Percentiles rank a stretch among this genome's conserved stretches.
phyloP scores from a whole-genome alignment of 441 rosid genomes.

The Lepidium campestre region DNA sequence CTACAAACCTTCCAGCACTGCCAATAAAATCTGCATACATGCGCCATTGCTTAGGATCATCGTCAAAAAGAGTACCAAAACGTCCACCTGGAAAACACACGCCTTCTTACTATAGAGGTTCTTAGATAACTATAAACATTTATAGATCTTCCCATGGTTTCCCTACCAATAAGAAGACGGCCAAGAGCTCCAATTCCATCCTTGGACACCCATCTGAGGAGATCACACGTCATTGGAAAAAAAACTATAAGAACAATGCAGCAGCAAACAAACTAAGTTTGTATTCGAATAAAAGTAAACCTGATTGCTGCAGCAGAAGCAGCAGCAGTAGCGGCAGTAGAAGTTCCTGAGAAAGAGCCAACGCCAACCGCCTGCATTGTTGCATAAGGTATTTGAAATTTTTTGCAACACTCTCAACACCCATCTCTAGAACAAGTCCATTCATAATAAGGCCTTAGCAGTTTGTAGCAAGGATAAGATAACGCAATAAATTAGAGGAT shows the following conservation, averaged over 20 bases:
- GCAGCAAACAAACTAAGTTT: neutral
- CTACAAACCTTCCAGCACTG: constrained; percentile 84
- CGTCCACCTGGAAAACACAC: constrained; percentile 67
- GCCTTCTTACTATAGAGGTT: constrained; percentile 19
- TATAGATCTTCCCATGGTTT: constrained; percentile 19
- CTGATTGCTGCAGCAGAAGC: constrained; percentile 98
- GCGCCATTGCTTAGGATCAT: constrained; percentile 99
- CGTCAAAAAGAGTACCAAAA: constrained; percentile 86
- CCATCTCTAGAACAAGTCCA: neutral
- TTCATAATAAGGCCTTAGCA: constrained; percentile 2
- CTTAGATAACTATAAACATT: constrained; percentile 6
- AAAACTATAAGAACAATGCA: neutral
- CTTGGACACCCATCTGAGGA: constrained; percentile 94
- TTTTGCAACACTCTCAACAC: neutral
- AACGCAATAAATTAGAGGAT: neutral
- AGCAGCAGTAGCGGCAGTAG: constrained; percentile 90
- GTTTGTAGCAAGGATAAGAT: neutral
- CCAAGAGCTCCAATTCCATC: constrained; percentile 98
- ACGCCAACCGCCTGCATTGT: constrained; percentile 81
- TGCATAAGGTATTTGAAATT: neutral
- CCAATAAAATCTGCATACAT: constrained; percentile 99
- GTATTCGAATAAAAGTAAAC: constrained; percentile 24
- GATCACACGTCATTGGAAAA: constrained; percentile 19
- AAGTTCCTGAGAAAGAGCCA: constrained; percentile 80
- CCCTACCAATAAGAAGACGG: constrained; percentile 83